Evolutionary conservation across 2,329 filamentous ascomycete species (phyloP).

Genomic region (Grosmannia clavigera): DNA sequence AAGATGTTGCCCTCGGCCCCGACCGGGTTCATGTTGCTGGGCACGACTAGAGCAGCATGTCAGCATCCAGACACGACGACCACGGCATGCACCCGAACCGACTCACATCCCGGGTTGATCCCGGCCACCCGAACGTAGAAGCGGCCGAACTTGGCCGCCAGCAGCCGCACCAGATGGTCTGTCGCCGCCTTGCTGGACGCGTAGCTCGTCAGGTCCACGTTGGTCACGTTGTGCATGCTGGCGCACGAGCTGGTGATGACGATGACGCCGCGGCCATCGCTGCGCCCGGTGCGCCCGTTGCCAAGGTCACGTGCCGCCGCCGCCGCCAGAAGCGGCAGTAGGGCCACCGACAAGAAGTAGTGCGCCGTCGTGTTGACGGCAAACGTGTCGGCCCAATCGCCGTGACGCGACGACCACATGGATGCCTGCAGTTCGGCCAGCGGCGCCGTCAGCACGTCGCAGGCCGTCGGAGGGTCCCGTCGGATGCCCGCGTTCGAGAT

Average conservation of each 20-base stretch:
- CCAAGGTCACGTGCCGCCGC: conserved; percentile 21
- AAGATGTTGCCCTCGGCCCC: conserved; percentile 32
- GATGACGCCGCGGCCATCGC: conserved; percentile 10
- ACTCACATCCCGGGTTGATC: conserved; percentile 16
- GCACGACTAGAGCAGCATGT: conserved; percentile 26
- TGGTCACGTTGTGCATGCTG: conserved; percentile 22
- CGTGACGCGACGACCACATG: conserved; percentile 50
- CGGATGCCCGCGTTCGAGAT: conserved; percentile 10
- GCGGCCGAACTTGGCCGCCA: conserved; percentile 33
- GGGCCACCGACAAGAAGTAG: conserved; percentile 51
- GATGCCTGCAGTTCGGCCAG: conserved; percentile 17
- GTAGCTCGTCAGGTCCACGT: conserved; percentile 39
- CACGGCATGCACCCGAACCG: neutral
- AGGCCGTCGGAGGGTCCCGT: conserved; percentile 5
- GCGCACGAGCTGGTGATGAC: conserved; percentile 33
- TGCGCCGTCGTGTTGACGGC: conserved; percentile 62
- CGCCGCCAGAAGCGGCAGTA: conserved; percentile 49
- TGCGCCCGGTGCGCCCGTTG: neutral
- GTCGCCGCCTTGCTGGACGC: conserved; percentile 38
- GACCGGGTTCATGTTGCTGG: conserved; percentile 58
- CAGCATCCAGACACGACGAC: neutral
- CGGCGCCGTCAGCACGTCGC: conserved; percentile 8
- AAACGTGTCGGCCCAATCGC: conserved; percentile 53
- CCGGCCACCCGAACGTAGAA: conserved; percentile 19
- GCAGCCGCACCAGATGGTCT: conserved; percentile 34